Evolutionary conservation across 805 yeast genomes (phyloP), one percentile per base, ranked within the genome.

Genomic region (Wickerhamomyces alni): DNA sequence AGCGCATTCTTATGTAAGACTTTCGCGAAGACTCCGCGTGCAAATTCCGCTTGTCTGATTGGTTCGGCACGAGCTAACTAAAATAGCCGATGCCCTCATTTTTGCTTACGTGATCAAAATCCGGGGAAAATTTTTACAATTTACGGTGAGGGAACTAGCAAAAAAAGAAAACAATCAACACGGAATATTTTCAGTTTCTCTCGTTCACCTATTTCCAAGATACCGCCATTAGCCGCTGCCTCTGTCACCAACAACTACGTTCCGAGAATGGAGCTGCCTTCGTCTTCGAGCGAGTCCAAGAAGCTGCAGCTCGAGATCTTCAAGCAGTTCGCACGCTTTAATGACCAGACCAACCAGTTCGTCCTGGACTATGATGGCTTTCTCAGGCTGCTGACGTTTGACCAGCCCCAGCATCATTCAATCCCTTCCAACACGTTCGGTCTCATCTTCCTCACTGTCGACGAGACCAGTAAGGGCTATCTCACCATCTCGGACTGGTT

Each of bases 401-500:
- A 64, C 38, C 67, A 64, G 41, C 54, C 55, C 36, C 72, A 73
- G 54, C 69, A 74, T 49, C 70, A 72, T 46, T 70, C 69, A 48
- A 69, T 80, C 38, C 71, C 79, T 13, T 64, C 75, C 11, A 70
- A 77, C 46, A 72, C 83, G 4, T 77, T 77, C 58, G 84, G 83
- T 6, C 70, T 89, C 44, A 77, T 91, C 36, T 91, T 84, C 57
- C 68, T 83, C 41, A 78, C 87, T 21, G 87, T 95, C 13, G 98
- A 91, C 63, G 75, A 75, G 42, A 69, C 72, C 30, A 67, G 71
- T 40, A 75, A 77, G 48, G 97, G 96, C 8, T 79, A 70, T 43
- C 69, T 87, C 36, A 70, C 75, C 21, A 66, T 79, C 36, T 59
- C 67, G 19, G 96, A 91, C 57, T 91, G 95, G 83, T 63, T 75